Conservation (phyloP, 2,329 filamentous ascomycete genomes). For the Aspergillus sp. region DNA sequence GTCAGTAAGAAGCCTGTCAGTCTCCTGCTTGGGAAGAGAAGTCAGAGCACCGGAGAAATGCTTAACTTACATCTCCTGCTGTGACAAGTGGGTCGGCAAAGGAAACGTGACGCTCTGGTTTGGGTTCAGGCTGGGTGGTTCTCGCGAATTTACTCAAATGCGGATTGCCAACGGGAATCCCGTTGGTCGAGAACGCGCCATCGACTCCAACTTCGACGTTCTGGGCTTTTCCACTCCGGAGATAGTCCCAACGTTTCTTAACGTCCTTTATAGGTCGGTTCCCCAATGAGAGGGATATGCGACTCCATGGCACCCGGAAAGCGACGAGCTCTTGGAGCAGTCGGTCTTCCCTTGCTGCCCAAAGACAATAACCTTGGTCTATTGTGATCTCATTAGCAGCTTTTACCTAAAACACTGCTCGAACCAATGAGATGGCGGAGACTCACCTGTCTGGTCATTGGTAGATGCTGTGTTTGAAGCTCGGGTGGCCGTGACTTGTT, state of each 20-base stretch:
- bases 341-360: constrained; percentile 17
- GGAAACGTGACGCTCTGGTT: constrained; percentile 10
- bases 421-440: background rate
- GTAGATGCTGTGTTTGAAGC: constrained; percentile 54
- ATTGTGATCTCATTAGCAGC: background rate
- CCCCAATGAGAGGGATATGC: constrained; percentile 15
- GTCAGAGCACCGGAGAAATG: background rate
- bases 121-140: background rate
- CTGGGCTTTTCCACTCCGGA: constrained; percentile 1
- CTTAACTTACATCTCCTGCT: constrained; percentile 9
- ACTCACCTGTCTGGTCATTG: background rate
- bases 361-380: background rate
- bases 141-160: background rate
- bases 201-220: background rate
- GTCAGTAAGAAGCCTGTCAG: background rate
- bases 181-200: background rate
- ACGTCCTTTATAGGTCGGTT: constrained; percentile 17
- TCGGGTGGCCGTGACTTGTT: constrained; percentile 37
- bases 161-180: background rate
- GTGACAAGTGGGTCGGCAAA: constrained; percentile 11
- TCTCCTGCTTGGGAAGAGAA: background rate
- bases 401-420: constrained; percentile 34
- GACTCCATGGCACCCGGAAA: constrained; percentile 15
- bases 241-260: constrained; percentile 16
- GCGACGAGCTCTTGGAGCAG: constrained; percentile 14